Conservation (phyloP, 768 basidiomycete genomes). For the Termitomyces sp. region DNA sequence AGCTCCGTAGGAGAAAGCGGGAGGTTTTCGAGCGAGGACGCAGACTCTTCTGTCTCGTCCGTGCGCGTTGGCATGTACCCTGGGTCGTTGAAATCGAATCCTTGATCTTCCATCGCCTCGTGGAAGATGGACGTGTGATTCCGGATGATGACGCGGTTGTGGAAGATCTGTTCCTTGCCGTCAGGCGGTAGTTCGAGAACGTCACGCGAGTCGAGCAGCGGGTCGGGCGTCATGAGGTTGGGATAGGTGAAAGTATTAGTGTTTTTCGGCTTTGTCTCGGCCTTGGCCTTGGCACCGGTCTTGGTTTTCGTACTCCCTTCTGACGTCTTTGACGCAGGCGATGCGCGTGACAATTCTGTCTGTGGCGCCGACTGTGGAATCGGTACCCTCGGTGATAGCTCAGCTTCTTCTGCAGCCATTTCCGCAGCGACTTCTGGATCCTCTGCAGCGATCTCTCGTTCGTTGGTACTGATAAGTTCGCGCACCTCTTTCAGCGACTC, state of each 20-base stretch:
- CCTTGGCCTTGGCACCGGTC: background rate
- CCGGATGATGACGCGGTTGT: constrained; percentile 59
- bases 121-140: constrained; percentile 69
- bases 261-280: background rate
- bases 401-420: background rate
- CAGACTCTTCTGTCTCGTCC: constrained; percentile 25
- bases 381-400: too few species aligned
- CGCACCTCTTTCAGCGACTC: background rate
- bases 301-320: background rate
- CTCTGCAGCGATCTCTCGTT: background rate
- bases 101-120: constrained; percentile 26
- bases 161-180: constrained; percentile 39
- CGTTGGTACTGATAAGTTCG: background rate
- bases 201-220: constrained; percentile 57
- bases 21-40: constrained; percentile 19
- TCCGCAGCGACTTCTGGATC: constrained; percentile 2
- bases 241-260: constrained; percentile 29
- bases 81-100: constrained; percentile 25
- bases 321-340: background rate
- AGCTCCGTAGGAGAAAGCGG: constrained; percentile 16
- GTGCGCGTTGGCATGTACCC: constrained; percentile 18
- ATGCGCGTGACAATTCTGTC: background rate
- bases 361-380: too few species aligned
- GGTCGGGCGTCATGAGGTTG: constrained; percentile 57
- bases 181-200: constrained; percentile 47